Evolutionary conservation across 2,329 filamentous ascomycete species (phyloP), one percentile per base, ranked within the genome.

Genomic region (Annulohypoxylon truncatum): DNA sequence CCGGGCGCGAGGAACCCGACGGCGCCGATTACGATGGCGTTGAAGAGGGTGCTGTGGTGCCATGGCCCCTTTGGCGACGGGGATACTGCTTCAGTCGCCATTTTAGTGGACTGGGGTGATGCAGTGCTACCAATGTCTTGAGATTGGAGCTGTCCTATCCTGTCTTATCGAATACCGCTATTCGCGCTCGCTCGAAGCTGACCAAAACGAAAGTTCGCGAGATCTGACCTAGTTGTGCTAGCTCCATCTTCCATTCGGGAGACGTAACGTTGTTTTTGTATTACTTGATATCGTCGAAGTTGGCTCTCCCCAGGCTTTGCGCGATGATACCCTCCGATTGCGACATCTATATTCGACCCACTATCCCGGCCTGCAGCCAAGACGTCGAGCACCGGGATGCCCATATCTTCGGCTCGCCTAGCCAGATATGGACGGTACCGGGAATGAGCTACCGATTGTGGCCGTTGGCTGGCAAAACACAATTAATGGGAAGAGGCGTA

Each of bases 31-130:
- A 87, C 77, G 50, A 82, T 82, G 38, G 83, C 83, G 71, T 87
- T 85, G 78, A 85, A 86, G 1, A 87, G 78, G 0, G 83, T 85
- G 1, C 79, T 80, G 54, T 79, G 82, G 66, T 85, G 84, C 84
- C 84, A 87, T 29, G 56, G 52, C 10, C 73, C 67, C 60, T 67
- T 73, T 9, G 46, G 29, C 28, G 13, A 13, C 8, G 38, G 13
- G 1, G 24, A 10, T 10, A 18, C 10, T 15, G 60, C 35, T n/a
- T 40, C 51, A 31, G 18, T 31, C n/a, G 52, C 22, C 63, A 66
- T 66, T 53, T 61, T 50, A 10, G 42, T 20, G 22, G 42, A 12
- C 28, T 38, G 29, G 53, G 22, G 22, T 2, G 1, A 10, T 10
- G 31, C 12, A 10, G 10, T 46, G 42, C 2, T 26, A 22, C 4